phyloP scores from a whole-genome alignment of 805 yeast genomes.

The Barnettozyma sp. region DNA sequence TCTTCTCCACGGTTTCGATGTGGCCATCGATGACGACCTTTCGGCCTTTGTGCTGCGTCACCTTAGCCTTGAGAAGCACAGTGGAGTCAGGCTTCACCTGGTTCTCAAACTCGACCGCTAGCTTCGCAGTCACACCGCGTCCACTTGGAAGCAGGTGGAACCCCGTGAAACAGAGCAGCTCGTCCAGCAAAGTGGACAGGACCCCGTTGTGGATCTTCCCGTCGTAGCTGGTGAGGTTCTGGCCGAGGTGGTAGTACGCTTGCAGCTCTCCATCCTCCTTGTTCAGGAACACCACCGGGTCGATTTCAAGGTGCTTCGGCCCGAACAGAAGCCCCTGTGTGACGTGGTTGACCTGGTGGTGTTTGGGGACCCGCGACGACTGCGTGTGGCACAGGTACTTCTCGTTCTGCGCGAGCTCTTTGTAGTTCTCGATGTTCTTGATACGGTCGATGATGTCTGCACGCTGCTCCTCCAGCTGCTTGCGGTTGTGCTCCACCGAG shows the following conservation, averaged over 20 bases:
- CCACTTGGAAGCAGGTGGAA: slow-evolving; percentile 72
- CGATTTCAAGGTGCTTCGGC: slow-evolving; percentile 59
- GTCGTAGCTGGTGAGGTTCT: slow-evolving; percentile 54
- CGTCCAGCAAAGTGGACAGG: slow-evolving; percentile 73
- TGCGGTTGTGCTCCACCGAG: slow-evolving; percentile 14
- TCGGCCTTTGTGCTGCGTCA: slow-evolving; percentile 62
- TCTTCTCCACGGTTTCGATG: slow-evolving; percentile 43
- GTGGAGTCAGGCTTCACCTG: slow-evolving; percentile 49
- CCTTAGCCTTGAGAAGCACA: slow-evolving; percentile 61
- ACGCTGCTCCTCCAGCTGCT: slow-evolving; percentile 20
- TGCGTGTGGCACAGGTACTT: slow-evolving; percentile 26
- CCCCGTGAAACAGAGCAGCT: slow-evolving; percentile 79
- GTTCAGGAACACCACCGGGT: slow-evolving; percentile 62
- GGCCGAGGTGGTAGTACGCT: slow-evolving; percentile 68
- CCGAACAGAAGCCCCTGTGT: slow-evolving; percentile 70
- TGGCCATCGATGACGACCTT: slow-evolving; percentile 74
- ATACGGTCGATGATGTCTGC: slow-evolving; percentile 23
- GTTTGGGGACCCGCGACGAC: slow-evolving; percentile 46
- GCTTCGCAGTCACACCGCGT: slow-evolving; percentile 83
- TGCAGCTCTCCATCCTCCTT: slow-evolving; percentile 44
- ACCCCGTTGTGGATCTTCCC: slow-evolving; percentile 80
- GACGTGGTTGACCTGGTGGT: slow-evolving; percentile 57
- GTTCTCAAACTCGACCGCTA: slow-evolving; percentile 52
- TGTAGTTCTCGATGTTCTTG: slow-evolving; percentile 25
- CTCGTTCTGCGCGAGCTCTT: slow-evolving; percentile 18